phyloP scores from a whole-genome alignment of 75 land plant species.

The Isoetes taiwanensis region DNA sequence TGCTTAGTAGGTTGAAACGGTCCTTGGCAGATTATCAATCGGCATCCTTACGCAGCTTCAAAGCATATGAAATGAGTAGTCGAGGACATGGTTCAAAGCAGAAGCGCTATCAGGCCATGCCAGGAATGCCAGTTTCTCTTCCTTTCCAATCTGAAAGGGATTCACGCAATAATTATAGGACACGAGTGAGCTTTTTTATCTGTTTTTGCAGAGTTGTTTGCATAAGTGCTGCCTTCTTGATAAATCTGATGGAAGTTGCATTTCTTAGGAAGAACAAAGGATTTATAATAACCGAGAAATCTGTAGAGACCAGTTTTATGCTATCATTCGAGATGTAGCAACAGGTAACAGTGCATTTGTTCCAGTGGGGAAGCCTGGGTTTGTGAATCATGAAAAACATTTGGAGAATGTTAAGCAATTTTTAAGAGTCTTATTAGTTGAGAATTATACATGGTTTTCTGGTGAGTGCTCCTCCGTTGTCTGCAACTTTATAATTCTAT shows the following conservation, averaged over 20 bases:
- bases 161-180: constrained; percentile 31
- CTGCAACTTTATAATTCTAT: not conserved
- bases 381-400: constrained; percentile 11
- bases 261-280: constrained; percentile 19
- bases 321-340: constrained; percentile 27
- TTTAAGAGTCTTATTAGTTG: constrained; percentile 17
- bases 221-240: not conserved
- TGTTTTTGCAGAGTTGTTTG: no score
- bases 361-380: constrained; percentile 11
- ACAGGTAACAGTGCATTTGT: constrained; percentile 25
- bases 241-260: not conserved
- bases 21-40: constrained; percentile 23
- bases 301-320: constrained; percentile 31
- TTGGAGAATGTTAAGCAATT: constrained; percentile 18
- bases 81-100: constrained; percentile 8
- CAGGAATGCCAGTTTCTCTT: constrained; percentile 22
- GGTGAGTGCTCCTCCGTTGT: constrained; percentile 12
- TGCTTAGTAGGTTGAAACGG: constrained; percentile 15
- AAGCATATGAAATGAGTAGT: constrained; percentile 19
- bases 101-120: not conserved
- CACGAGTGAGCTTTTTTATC: constrained; percentile 10
- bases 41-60: constrained; percentile 24
- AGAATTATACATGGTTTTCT: constrained; percentile 36
- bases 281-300: constrained; percentile 31
- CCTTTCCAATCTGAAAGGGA: constrained; percentile 31